phyloP scores from a whole-genome alignment of 148 eudicot species.

The Talinum fruticosum region DNA sequence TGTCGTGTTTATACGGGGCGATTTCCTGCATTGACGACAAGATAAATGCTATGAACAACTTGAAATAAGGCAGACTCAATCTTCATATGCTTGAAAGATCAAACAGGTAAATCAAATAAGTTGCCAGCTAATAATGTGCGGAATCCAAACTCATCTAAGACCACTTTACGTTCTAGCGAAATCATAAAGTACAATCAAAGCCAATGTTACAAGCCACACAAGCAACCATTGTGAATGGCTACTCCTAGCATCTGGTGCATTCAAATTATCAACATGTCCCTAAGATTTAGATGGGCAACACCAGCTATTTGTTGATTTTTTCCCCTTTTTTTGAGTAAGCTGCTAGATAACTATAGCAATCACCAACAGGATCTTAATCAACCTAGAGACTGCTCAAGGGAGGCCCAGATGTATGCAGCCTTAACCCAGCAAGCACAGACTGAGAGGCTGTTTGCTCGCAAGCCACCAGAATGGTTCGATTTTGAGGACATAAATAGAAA shows the following conservation, averaged over 20 bases:
- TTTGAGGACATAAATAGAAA: no score
- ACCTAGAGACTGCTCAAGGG: not conserved
- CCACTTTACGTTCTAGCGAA: not conserved
- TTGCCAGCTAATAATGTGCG: not conserved
- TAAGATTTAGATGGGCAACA: not conserved
- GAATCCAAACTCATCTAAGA: not conserved
- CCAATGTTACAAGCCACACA: not conserved
- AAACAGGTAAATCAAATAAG: not conserved
- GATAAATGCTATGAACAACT: not conserved
- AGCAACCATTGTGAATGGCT: not conserved
- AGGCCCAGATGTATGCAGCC: not conserved
- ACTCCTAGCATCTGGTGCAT: not conserved
- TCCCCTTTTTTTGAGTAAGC: no score
- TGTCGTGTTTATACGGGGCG: slow-evolving; percentile 86
- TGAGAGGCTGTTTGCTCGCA: not conserved
- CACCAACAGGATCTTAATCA: not conserved
- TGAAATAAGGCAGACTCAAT: not conserved
- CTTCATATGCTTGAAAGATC: not conserved
- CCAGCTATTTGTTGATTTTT: not conserved
- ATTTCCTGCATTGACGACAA: slow-evolving; percentile 61
- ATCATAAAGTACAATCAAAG: not conserved
- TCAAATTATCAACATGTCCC: not conserved
- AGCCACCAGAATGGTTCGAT: no score
- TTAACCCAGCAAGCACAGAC: not conserved
- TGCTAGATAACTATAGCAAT: not conserved